Evolutionary conservation across 2,329 filamentous ascomycete genomes (phyloP), one percentile per base, ranked within the genome.

Genomic region (Albifimbria verrucaria): DNA sequence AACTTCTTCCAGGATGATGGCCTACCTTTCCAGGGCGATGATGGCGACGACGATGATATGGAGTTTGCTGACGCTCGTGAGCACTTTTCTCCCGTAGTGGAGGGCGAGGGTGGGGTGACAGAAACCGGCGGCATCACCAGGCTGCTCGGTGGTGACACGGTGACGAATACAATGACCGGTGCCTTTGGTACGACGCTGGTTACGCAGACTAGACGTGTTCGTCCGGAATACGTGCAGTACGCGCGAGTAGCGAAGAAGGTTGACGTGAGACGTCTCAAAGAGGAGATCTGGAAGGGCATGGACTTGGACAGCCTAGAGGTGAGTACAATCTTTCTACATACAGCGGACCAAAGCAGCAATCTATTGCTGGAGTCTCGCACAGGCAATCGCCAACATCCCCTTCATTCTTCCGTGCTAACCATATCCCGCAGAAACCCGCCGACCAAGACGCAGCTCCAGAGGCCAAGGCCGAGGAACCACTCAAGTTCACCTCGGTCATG

Each of bases 1-100:
- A 89, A 97, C 70, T 99, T 97, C 81, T 99, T 97, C 77, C 88
- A 94, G 63, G 94, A 97, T 64, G 90, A 93, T 61, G 87, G 82
- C 2, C 75, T 92, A 58, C 86, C 87, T 2, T 82, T 90, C 62
- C 77, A 82, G 2, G 86, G 82, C 11, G 85, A 77, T 4, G 76
- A 78, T 46, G 70, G 77, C 21, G 78, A 81, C 18, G 88, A 89
- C 51, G 86, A 88, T 47, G 87, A 89, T 50, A 64, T 80, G 55
- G 87, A 89, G 62, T 94, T 94, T 69, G 88, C 89, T 4, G 90
- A 94, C 68, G 90, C 90, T 25, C 78, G 87, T 45, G 90, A 94
- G 61, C 85, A 90, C 62, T 89, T 93, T 67, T 89, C 88, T 1
- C 88, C 89, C 1, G 80, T 81, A 5, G 76, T 75, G 4, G 83